Evolutionary conservation across 2,329 filamentous ascomycete genomes (phyloP), one percentile per base, ranked within the genome.

Genomic region (Scedosporium aurantiacum): DNA sequence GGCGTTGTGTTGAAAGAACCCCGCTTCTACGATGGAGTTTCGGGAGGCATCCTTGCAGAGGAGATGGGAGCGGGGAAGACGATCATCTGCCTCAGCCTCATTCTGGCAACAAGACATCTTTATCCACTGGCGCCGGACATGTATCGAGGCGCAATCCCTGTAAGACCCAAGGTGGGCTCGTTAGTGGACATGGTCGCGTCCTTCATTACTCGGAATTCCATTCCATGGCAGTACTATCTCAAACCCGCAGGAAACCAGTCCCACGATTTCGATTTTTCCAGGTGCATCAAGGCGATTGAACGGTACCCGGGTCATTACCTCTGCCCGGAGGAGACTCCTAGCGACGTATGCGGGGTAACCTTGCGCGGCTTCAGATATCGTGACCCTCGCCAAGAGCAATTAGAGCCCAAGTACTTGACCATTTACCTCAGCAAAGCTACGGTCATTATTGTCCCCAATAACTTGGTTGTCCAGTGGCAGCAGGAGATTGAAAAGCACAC

Each of bases 11-110:
- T 89, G 0, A 78, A 78, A 41, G 82, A 88, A n/a, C 86, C 89
- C 10, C 80, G 82, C 2, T 82, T 83, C 63, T 96, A 93, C 66
- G 90, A 94, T 54, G 81, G 84, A 27, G 82, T 86, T 4, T 79
- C 81, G 62, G 91, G 92, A 40, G 93, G 91, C 2, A 88, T 93
- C 14, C 75, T 91, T 14, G 88, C 89, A 0, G 90, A 94, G 69
- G 87, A 89, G 65, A 92, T 92, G 89, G 88, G 87, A 5, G 75
- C 82, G 0, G 92, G 93, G 0, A 97, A 97, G 75, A 97, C 93
- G 0, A 74, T 97, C 27, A 96, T 97, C 10, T 93, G 89, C 65
- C 75, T 97, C 18, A 80, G 87, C 5, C 75, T 91, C 2, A 85
- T 97, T 45, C 76, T 95, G 27, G 86, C 90, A 2, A 96, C 90